A percentile compares a stretch with the other conserved stretches of the same genome.
phyloP scores from a whole-genome alignment of 1,139 yeast genomes.

The Saccharomycopsis hybrid region DNA sequence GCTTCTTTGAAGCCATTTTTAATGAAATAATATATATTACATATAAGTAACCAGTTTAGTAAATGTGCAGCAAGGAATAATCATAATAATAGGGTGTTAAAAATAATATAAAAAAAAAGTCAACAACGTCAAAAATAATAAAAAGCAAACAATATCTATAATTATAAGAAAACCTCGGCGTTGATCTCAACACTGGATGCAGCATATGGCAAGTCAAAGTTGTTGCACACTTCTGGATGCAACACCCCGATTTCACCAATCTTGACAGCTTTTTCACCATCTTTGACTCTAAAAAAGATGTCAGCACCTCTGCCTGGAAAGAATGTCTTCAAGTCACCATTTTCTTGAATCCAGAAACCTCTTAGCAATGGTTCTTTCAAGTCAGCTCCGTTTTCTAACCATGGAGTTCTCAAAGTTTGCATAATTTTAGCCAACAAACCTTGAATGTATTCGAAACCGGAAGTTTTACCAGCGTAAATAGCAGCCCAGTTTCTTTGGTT shows the following conservation, averaged over 20 bases:
- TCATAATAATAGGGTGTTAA: too few relatives aligned
- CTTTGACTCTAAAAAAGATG: conserved; percentile 61
- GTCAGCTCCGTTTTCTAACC: conserved; percentile 55
- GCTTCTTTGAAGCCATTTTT: too few relatives aligned
- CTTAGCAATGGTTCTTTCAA: conserved; percentile 44
- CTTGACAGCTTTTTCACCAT: conserved; percentile 47
- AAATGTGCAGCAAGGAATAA: too few relatives aligned
- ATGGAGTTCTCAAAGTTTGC: conserved; percentile 90
- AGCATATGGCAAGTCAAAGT: conserved; percentile 90
- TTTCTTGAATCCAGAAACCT: conserved; percentile 84
- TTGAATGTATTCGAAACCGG: conserved; percentile 92
- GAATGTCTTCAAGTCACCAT: conserved; percentile 59
- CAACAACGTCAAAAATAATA: too few relatives aligned
- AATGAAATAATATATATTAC: too few relatives aligned
- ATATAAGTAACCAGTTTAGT: too few relatives aligned
- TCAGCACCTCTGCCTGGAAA: conserved; percentile 98
- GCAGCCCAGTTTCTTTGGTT: conserved; percentile 97
- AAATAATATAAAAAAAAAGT: too few relatives aligned
- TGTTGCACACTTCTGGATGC: conserved; percentile 87
- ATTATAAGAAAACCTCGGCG: conserved; percentile 73
- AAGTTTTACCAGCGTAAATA: conserved; percentile 85
- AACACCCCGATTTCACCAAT: conserved; percentile 90
- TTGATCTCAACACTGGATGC: conserved; percentile 87
- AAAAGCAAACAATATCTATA: too few relatives aligned
- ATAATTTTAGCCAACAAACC: conserved; percentile 91